These are phyloP conservation scores for Actinomortierella ambigua DNA, from an alignment of 371 early-diverging fungal species.

Conservation along the genomic window DNA sequence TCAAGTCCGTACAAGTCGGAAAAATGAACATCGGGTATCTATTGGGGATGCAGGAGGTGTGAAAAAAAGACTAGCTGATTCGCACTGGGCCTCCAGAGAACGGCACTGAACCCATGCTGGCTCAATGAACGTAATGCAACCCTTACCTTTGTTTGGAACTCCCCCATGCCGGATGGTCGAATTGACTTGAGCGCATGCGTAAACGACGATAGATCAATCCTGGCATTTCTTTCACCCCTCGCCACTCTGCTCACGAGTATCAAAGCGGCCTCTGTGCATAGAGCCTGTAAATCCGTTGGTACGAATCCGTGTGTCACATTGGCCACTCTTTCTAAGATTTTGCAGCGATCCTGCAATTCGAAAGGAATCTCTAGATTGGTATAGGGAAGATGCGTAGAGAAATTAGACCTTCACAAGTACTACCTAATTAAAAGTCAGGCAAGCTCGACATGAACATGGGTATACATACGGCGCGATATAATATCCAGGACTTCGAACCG, in stretches of 20 bases:
- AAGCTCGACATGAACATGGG: too few species aligned
- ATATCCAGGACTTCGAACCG: constrained; percentile 53
- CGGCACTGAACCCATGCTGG: too few species aligned
- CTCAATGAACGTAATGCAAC: too few species aligned
- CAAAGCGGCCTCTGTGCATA: constrained; percentile 63
- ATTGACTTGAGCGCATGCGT: constrained; percentile 50
- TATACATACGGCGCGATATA: constrained; percentile 51
- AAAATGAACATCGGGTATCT: constrained; percentile 67
- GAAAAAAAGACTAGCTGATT: constrained; percentile 1
- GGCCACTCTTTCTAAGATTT: constrained; percentile 81
- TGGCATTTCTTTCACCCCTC: neutral
- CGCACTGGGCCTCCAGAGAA: neutral
- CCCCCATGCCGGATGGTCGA: constrained; percentile 65
- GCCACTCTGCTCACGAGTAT: constrained; percentile 47
- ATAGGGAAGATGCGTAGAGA: neutral
- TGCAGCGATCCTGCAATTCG: constrained; percentile 47
- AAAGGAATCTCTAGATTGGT: constrained; percentile 58
- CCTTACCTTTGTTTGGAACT: constrained; percentile 56
- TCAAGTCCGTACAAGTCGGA: constrained; percentile 72
- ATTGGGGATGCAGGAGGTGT: constrained; percentile 24
- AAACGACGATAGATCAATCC: constrained; percentile 48
- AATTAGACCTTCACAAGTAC: too few species aligned
- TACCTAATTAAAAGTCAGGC: too few species aligned
- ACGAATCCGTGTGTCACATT: constrained; percentile 94
- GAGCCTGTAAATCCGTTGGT: constrained; percentile 72